Base-by-base conservation (phyloP, 140 eudicot genomes). In the Cichorium intybus region DNA sequence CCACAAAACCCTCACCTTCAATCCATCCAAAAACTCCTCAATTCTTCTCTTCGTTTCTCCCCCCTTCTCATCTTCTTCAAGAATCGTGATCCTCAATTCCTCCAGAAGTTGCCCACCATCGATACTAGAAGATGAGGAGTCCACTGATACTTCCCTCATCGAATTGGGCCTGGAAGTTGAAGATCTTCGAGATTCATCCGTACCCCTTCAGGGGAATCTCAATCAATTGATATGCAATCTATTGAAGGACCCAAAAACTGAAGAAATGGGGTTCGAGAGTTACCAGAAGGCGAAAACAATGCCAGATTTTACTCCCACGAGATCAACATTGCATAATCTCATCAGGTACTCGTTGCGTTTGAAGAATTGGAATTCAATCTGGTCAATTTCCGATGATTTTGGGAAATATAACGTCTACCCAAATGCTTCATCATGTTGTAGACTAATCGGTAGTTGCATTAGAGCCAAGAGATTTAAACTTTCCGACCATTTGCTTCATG, bases 381-480 rank as follows among this genome's bases (percentile, higher is more conserved):
- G 68, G 79, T 69, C 77, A n/a, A 27, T 92, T 33, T 72, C 74
- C 59, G 76, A 84, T 3, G 96, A 92, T 88, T 60, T 92, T 41
- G 53, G 66, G 37, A 50, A 37, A 17, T 85, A 77, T 39, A 29
- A 60, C 10, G 84, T 85, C 2, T 81, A 74, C 39, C 99, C 96
- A 34, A 86, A 75, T 79, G 73, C 62, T 41, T 60, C 83, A 3
- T 50, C 82, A 0, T 81, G 90, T 59, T 82, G 82, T 81, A 77
- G 83, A 54, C 67, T 92, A 56, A 73, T 92, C 14, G 77, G 75
- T 64, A 46, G 79, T 21, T 88, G 99, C 18, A 77, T 80, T 68
- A 74, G 71, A 66, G 92, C 83, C 20, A 83, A 89, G 45, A 85
- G 92, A 64, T 79, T 92, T 17, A 85, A 77, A 70, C 72, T 85